Evolutionary conservation across 1,284 basidiomycete genomes (phyloP), one percentile per base, ranked within the genome.

Genomic region (Coriolopsis trogii): DNA sequence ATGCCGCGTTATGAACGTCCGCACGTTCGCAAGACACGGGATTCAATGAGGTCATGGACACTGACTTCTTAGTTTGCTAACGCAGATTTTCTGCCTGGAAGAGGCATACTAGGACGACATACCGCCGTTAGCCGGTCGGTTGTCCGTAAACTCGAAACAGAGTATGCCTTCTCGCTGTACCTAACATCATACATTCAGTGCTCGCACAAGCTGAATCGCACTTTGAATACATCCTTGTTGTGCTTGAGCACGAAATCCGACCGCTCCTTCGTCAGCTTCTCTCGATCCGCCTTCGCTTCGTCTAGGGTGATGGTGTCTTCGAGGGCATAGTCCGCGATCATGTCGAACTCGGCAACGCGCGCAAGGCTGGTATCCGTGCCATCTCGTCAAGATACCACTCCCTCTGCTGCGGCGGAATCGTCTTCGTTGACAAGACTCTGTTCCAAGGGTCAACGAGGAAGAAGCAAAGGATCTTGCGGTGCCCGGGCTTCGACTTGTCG

Each of bases 381-480:
- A 43, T 33, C 20, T 43, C 41, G 29, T 43, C 30, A 38, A 41
- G 8, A 29, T 45, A 15, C 47, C 52, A 54, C 21, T 33, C 47
- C 12, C 21, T 25, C 38, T 49, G 47, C 34, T 46, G 52, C 15
- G 47, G 43, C 10, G 52, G 47, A 5, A 46, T 29, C 30, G 28
- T 34, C 25, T 23, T 26, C 42, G 52, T 54, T 39, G 52, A 54
- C 2, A 28, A 18, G 6, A 49, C 43, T 21, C 18, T 20, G 20
- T 24, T 23, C n/a, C n/a, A 28, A 8, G 68, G 67, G 50, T 69
- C 63, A 40, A 65, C 60, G 24, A 70, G 48, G 58, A 69, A 70
- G 45, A 67, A 60, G 36, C 56, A 61, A 24, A 68, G 46, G 36
- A 69, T 66, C 51, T 67, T 68, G 31, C 65, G 59, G 34, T 62